Percentiles rank a stretch among this genome's conserved stretches.
These are phyloP conservation scores for Nothophytophthora sp. DNA, from an alignment of 352 stramenopile genomes.

Conservation along the genomic window DNA sequence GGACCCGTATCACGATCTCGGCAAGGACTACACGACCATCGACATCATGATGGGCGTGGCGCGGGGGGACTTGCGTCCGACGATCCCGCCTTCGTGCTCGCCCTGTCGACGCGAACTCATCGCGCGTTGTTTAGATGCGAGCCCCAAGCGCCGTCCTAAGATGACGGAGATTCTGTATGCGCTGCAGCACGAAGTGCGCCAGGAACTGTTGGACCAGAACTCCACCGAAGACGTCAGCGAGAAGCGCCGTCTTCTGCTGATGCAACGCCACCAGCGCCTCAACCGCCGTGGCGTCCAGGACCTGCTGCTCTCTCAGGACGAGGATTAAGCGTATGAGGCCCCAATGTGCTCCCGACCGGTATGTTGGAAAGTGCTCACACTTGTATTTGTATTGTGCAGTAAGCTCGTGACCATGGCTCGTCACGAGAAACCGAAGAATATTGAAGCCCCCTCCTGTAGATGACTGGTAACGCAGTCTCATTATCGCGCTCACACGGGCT, in stretches of 20 bases:
- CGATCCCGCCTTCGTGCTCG: slow-evolving; percentile 59
- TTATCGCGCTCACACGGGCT: slow-evolving; percentile 8
- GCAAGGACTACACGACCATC: slow-evolving; percentile 61
- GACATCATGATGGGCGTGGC: slow-evolving; percentile 85
- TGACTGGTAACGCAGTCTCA: too few relatives aligned
- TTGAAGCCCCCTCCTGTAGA: too few relatives aligned
- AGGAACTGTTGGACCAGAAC: slow-evolving; percentile 74
- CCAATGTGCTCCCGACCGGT: not conserved
- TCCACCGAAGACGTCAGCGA: slow-evolving; percentile 61
- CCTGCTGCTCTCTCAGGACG: slow-evolving; percentile 34
- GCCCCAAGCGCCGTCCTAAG: slow-evolving; percentile 57
- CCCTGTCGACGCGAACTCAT: slow-evolving; percentile 70
- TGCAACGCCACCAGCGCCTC: slow-evolving; percentile 77
- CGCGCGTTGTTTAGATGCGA: slow-evolving; percentile 55
- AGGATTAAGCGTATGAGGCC: slow-evolving; percentile 16
- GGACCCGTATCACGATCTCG: slow-evolving; percentile 71
- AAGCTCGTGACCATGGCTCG: too few relatives aligned
- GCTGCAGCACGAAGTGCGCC: slow-evolving; percentile 74
- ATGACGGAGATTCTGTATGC: slow-evolving; percentile 81
- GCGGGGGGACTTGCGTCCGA: slow-evolving; percentile 55
- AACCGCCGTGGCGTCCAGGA: slow-evolving; percentile 72
- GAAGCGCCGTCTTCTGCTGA: slow-evolving; percentile 65
- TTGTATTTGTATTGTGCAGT: too few relatives aligned
- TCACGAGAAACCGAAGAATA: too few relatives aligned
- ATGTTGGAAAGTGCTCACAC: too few relatives aligned